These are phyloP conservation scores for Candolleomyces eurysporus DNA, from an alignment of 768 basidiomycete genomes.

Conservation along the genomic window DNA sequence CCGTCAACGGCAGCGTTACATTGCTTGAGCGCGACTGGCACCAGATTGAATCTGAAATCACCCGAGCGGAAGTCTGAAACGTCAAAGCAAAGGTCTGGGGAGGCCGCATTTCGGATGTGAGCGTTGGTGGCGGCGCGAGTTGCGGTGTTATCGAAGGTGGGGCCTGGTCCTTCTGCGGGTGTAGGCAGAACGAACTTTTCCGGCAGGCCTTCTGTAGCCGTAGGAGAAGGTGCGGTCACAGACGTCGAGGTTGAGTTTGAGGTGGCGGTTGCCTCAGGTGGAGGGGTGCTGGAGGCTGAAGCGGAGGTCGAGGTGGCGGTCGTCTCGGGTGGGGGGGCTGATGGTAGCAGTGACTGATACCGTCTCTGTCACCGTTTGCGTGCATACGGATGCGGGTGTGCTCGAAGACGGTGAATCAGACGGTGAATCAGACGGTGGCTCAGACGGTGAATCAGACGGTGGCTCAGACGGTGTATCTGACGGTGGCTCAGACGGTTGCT, in stretches of 20 bases:
- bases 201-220: not conserved
- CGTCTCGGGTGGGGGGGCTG: not conserved
- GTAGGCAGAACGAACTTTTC: conserved; percentile 8
- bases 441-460: too few relatives aligned
- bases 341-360: not conserved
- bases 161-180: conserved; percentile 11
- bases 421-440: too few relatives aligned
- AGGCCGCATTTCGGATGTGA: conserved; percentile 18
- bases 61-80: conserved; percentile 17
- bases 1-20: conserved; percentile 16
- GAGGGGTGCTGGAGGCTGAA: not conserved
- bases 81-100: conserved; percentile 15
- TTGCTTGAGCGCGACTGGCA: conserved; percentile 17
- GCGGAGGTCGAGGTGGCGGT: not conserved
- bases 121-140: conserved; percentile 19
- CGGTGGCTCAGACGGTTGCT: too few relatives aligned
- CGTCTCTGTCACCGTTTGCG: too few relatives aligned
- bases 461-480: too few relatives aligned
- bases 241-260: not conserved
- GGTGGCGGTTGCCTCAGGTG: not conserved
- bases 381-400: too few relatives aligned
- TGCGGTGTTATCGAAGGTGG: conserved; percentile 21
- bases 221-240: not conserved
- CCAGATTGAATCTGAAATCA: conserved; percentile 21
- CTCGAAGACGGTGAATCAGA: too few relatives aligned